These are phyloP conservation scores for Mariannaea elegans DNA, from an alignment of 2,329 filamentous ascomycete species.

Conservation along the genomic window DNA sequence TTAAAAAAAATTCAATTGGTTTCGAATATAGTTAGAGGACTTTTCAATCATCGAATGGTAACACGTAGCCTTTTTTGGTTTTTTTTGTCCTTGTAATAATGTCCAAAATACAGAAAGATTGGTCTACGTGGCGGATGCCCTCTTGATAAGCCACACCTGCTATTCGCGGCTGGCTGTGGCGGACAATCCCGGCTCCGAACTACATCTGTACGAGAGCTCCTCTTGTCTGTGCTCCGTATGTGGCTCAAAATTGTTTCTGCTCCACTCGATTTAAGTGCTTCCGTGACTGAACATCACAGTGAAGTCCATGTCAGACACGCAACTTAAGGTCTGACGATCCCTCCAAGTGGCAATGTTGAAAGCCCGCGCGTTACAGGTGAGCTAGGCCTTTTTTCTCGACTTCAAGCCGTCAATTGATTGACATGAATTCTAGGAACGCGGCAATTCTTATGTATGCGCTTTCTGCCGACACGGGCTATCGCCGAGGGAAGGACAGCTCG, in stretches of 20 bases:
- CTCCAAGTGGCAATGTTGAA: constrained; percentile 52
- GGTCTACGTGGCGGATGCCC: neutral
- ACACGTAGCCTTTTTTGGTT: neutral
- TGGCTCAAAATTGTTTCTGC: constrained; percentile 32
- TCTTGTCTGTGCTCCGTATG: neutral
- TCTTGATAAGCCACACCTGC: neutral
- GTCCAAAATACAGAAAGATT: neutral
- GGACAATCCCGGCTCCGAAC: constrained; percentile 35
- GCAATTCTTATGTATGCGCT: constrained; percentile 52
- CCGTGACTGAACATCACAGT: constrained; percentile 18
- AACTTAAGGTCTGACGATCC: constrained; percentile 29
- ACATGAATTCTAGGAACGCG: constrained; percentile 43
- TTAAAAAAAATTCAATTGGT: neutral
- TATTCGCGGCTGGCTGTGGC: constrained; percentile 21
- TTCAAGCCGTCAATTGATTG: constrained; percentile 1
- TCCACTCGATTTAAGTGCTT: constrained; percentile 25
- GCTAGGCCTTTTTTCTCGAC: neutral
- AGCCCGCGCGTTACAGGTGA: constrained; percentile 52
- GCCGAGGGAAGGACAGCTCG: constrained; percentile 25
- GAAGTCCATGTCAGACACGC: constrained; percentile 33
- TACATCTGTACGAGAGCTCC: constrained; percentile 16
- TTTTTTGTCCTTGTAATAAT: too few relatives aligned
- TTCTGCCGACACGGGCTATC: constrained; percentile 48
- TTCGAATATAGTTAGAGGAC: neutral
- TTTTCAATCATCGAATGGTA: neutral